Percentiles rank a stretch among this genome's conserved stretches.
Evolutionary conservation across 805 yeast species (phyloP).

Genomic region (Ogataea allantospora): DNA sequence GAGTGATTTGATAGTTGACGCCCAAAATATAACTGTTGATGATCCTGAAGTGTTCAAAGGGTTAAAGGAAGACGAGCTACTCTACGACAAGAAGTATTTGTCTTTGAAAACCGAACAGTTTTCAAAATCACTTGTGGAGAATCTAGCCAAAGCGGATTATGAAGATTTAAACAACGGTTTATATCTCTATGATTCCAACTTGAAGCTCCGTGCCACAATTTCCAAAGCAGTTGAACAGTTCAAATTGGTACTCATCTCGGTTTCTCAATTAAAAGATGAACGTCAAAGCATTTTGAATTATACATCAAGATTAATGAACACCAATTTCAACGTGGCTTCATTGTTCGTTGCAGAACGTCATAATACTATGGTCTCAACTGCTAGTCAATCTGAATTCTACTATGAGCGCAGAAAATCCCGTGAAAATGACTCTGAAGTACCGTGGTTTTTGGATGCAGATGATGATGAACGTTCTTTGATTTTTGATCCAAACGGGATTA

Average conservation of each 20-base stretch:
- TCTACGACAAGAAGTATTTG: slow-evolving; percentile 39
- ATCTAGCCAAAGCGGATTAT: slow-evolving; percentile 40
- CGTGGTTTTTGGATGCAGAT: slow-evolving; percentile 74
- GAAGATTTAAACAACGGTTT: slow-evolving; percentile 36
- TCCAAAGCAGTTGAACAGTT: slow-evolving; percentile 36
- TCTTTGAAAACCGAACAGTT: slow-evolving; percentile 47
- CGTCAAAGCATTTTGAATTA: slow-evolving; percentile 68
- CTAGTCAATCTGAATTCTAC: slow-evolving; percentile 29
- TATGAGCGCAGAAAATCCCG: slow-evolving; percentile 38
- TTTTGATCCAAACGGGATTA: slow-evolving; percentile 70
- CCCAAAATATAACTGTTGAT: slow-evolving; percentile 65
- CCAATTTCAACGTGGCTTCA: slow-evolving; percentile 59
- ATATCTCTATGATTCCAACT: slow-evolving; percentile 27
- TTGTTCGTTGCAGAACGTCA: slow-evolving; percentile 48
- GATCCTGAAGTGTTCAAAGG: slow-evolving; percentile 76
- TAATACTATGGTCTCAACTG: slow-evolving; percentile 33
- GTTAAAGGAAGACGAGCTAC: slow-evolving; percentile 53
- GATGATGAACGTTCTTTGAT: slow-evolving; percentile 47
- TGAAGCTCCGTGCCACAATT: slow-evolving; percentile 39
- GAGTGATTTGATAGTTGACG: slow-evolving; percentile 57
- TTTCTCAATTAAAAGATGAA: slow-evolving; percentile 64
- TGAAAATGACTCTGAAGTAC: slow-evolving; percentile 43
- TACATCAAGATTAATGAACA: slow-evolving; percentile 76
- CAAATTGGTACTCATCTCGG: slow-evolving; percentile 38
- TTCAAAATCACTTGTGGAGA: slow-evolving; percentile 45